A percentile compares a stretch with the other conserved stretches of the same genome.
Conservation (phyloP, 306 rosid genomes). For the Pyrus bretschneideri region DNA sequence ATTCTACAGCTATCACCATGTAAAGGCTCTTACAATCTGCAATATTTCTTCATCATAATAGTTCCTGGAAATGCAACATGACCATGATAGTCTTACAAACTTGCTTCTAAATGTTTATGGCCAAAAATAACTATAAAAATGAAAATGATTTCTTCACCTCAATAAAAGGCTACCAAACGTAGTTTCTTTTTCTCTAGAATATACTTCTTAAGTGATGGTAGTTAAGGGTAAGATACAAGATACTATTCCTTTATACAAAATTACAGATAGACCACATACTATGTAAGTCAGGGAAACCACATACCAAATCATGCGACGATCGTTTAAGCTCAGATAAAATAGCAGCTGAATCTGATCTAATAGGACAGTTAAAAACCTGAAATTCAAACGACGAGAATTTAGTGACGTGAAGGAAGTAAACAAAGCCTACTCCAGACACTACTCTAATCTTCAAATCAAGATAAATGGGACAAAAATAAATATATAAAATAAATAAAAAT, state of each 20-base stretch:
- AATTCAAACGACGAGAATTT: constrained; percentile 23
- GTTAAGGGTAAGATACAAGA: neutral
- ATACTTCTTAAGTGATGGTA: neutral
- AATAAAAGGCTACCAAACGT: neutral
- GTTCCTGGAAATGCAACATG: neutral
- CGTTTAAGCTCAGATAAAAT: constrained; percentile 72
- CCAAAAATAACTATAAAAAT: neutral
- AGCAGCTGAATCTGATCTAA: constrained; percentile 83
- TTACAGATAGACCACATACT: neutral
- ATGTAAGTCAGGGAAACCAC: neutral
- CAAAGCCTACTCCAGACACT: neutral
- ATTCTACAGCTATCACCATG: too few species aligned
- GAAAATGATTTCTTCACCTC: neutral
- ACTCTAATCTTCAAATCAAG: neutral
- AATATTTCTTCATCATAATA: neutral
- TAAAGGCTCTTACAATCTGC: neutral
- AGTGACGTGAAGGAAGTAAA: constrained; percentile 1
- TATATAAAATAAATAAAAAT: too few species aligned
- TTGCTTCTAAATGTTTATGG: too few species aligned
- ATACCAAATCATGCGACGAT: constrained; percentile 97
- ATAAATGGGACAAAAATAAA: neutral
- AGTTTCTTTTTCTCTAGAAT: neutral
- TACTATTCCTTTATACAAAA: neutral
- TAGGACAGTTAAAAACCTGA: constrained; percentile 97
- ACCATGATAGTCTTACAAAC: neutral